phyloP scores from a whole-genome alignment of 2,329 filamentous ascomycete genomes.

The Sporothrix euskadiensis region DNA sequence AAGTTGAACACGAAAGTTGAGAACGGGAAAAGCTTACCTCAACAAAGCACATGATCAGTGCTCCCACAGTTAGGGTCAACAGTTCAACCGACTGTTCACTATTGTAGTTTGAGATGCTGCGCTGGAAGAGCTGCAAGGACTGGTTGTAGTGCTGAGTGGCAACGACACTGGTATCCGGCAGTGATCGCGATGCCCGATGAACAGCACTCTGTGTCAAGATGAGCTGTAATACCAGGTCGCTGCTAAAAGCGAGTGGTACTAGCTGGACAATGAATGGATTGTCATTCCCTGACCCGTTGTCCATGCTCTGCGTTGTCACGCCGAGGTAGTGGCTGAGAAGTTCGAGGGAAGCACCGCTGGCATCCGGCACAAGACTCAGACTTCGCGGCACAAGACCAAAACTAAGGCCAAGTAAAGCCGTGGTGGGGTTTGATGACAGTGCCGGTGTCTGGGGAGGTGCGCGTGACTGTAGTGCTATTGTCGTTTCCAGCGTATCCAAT shows the following conservation, averaged over 20 bases:
- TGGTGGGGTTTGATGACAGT: too few species aligned
- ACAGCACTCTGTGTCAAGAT: not conserved
- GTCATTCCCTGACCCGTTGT: slow-evolving; percentile 43
- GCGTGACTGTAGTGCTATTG: too few species aligned
- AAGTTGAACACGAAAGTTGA: too few species aligned
- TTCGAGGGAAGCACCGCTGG: slow-evolving; percentile 43
- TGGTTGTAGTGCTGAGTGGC: not conserved
- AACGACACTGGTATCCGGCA: not conserved
- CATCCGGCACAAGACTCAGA: slow-evolving; percentile 22
- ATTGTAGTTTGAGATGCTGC: not conserved
- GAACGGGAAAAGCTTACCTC: not conserved
- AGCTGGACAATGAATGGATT: not conserved
- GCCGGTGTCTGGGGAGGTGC: too few species aligned
- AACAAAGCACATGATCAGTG: not conserved
- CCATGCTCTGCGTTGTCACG: slow-evolving; percentile 50
- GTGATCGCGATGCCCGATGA: not conserved
- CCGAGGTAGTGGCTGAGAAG: slow-evolving; percentile 49
- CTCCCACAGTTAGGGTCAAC: not conserved
- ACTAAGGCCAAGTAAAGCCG: too few species aligned
- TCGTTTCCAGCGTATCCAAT: too few species aligned
- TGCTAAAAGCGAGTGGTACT: not conserved
- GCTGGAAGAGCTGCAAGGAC: not conserved
- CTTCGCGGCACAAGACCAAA: slow-evolving; percentile 1
- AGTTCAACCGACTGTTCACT: not conserved
- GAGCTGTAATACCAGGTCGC: not conserved